phyloP scores from a whole-genome alignment of 495 filamentous ascomycete species.

The Aspergillus baeticus region DNA sequence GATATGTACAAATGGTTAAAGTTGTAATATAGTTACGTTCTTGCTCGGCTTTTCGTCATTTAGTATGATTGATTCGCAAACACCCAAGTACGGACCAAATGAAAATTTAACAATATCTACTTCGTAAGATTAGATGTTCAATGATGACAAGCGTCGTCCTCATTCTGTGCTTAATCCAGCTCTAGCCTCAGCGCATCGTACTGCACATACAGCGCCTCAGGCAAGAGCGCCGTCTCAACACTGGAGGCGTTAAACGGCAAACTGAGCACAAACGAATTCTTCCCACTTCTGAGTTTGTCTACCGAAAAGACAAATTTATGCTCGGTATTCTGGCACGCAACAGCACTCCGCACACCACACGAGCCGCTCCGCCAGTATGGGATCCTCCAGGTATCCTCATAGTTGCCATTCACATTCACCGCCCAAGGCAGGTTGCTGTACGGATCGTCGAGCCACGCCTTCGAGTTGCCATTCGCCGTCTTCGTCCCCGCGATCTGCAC shows the following conservation, averaged over 20 bases:
- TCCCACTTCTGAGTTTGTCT: conserved; percentile 37
- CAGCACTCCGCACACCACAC: conserved; percentile 49
- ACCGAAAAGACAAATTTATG: conserved; percentile 47
- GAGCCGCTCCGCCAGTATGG: conserved; percentile 29
- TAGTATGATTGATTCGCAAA: no score
- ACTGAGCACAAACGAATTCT: conserved; percentile 48
- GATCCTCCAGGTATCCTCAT: conserved; percentile 19
- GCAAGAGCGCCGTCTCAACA: conserved; percentile 51
- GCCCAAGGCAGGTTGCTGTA: conserved; percentile 42
- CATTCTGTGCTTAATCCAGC: conserved; percentile 28
- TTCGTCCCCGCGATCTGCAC: conserved; percentile 57
- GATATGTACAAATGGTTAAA: no score
- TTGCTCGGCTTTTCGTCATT: no score
- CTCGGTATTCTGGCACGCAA: conserved; percentile 54
- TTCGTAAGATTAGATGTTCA: no score
- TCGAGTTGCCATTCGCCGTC: conserved; percentile 55
- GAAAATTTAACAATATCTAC: no score
- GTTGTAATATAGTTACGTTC: no score
- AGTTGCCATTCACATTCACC: conserved; percentile 25
- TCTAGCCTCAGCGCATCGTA: conserved; percentile 58
- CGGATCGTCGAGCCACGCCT: conserved; percentile 42
- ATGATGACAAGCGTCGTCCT: no score
- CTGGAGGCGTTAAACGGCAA: conserved; percentile 53
- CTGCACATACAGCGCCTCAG: conserved; percentile 51
- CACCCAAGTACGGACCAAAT: no score